Conservation (phyloP, 495 filamentous ascomycete species). For the Entonaema liquescens region DNA sequence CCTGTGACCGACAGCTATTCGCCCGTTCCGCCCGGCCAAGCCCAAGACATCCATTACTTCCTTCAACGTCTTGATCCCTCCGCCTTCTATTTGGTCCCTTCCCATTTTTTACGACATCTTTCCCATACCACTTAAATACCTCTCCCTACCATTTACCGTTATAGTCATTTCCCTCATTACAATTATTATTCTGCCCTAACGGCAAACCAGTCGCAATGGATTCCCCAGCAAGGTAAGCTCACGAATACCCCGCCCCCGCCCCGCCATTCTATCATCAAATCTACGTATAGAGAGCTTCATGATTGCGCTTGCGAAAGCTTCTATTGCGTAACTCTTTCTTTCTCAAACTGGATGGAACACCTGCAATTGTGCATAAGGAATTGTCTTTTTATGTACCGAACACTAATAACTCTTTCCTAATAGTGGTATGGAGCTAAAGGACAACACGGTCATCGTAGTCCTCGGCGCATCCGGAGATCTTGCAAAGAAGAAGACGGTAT, state of each 20-base stretch:
- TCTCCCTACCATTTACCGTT: not conserved
- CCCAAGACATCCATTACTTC: not conserved
- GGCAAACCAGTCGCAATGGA: slow-evolving; percentile 52
- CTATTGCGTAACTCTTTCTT: slow-evolving; percentile 9
- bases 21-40: slow-evolving; percentile 30
- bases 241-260: slow-evolving; percentile 45
- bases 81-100: slow-evolving; percentile 16
- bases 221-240: slow-evolving; percentile 53
- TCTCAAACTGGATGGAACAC: not conserved
- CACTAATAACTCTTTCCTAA: slow-evolving; percentile 20
- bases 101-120: slow-evolving; percentile 9
- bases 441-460: slow-evolving; percentile 97
- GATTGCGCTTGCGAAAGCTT: slow-evolving; percentile 22
- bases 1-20: slow-evolving; percentile 14
- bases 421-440: slow-evolving; percentile 85
- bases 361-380: not conserved
- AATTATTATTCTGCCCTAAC: slow-evolving; percentile 6
- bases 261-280: slow-evolving; percentile 51
- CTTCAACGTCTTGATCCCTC: slow-evolving; percentile 23
- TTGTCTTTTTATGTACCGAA: not conserved
- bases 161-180: not conserved
- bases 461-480: slow-evolving; percentile 97
- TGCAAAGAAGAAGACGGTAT: slow-evolving; percentile 98
- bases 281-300: slow-evolving; percentile 22
- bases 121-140: not conserved